Evolutionary conservation across 257 asterid genomes (phyloP).

Genomic region (Solanum tarapatanum): DNA sequence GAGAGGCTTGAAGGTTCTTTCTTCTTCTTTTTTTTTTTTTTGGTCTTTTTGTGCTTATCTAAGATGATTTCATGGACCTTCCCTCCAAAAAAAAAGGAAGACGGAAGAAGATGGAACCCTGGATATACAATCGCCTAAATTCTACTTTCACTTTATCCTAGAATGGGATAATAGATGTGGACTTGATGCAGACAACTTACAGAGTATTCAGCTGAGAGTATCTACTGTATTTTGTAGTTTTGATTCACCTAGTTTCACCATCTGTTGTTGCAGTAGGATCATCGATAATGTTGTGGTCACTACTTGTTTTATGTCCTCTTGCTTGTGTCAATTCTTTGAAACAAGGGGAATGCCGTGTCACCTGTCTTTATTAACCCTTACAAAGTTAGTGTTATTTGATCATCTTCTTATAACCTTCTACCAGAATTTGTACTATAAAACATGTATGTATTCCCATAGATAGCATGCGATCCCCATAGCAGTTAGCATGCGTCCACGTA

Average conservation of each 20-base stretch:
- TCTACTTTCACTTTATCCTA: not conserved
- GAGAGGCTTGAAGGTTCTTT: slow-evolving; percentile 91
- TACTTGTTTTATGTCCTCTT: not conserved
- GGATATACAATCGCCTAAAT: not conserved
- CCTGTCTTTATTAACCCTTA: not conserved
- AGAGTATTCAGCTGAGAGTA: not conserved
- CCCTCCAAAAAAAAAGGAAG: not conserved
- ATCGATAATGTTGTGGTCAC: not conserved
- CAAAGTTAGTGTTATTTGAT: not conserved
- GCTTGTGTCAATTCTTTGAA: not conserved
- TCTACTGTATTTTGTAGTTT: not conserved
- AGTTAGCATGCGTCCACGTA: not conserved
- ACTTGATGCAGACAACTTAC: not conserved
- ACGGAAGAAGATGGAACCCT: not conserved
- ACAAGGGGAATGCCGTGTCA: not conserved
- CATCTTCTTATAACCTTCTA: not conserved
- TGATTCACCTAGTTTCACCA: not conserved
- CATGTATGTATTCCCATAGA: not conserved
- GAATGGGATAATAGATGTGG: not conserved
- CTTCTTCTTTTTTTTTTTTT: not conserved
- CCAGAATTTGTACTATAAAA: not conserved
- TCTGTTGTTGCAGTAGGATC: not conserved
- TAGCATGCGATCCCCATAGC: not conserved
- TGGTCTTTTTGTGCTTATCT: not conserved
- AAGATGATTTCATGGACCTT: not conserved